Evolutionary conservation across 108 stramenopile genomes (phyloP), one percentile per base, ranked within the genome.

Genomic region (Fragilaria radians): DNA sequence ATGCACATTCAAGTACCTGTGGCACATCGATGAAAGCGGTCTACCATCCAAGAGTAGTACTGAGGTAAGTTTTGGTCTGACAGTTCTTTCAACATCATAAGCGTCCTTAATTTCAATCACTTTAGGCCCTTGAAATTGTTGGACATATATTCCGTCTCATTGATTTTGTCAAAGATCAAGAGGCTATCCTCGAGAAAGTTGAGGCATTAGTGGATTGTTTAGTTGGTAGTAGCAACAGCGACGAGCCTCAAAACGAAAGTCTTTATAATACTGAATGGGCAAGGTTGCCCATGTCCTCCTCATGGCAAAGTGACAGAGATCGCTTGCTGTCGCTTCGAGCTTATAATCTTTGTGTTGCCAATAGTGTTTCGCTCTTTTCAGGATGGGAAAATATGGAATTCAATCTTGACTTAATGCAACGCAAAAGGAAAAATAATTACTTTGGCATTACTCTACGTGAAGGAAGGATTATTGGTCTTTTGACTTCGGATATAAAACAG

Each of bases 331-430:
- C 91, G 28, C 32, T 74, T 3, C 63, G 78, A 24, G 47, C 65
- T 9, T 79, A 80, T 48, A 88, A 92, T 68, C 60, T 88, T 17
- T 78, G 80, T 32, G 85, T 88, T 46, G 83, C 76, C 1, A 77
- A 72, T 46, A 85, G 81, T 61, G 85, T 86, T 2, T 82, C 86
- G 2, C 49, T 70, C 25, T 91, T 91, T 63, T 91, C 90, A 0
- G 90, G 90, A 25, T 91, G 90, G 90, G 83, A 84, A 51, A 28
- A 32, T 5, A 73, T 81, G 17, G 85, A 86, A 45, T 91, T 92
- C 50, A 70, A 63, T 34, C 58, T 80, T 25, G 72, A 80, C 24
- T 54, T 72, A 28, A 67, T 92, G 0, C 66, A 71, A 27, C 62
- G 66, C 19, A 57, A 69, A 23, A 57, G 65, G 28, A 68, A 75